These are phyloP conservation scores for Paralagenidium karlingii DNA, from an alignment of 352 stramenopile species.

Conservation along the genomic window DNA sequence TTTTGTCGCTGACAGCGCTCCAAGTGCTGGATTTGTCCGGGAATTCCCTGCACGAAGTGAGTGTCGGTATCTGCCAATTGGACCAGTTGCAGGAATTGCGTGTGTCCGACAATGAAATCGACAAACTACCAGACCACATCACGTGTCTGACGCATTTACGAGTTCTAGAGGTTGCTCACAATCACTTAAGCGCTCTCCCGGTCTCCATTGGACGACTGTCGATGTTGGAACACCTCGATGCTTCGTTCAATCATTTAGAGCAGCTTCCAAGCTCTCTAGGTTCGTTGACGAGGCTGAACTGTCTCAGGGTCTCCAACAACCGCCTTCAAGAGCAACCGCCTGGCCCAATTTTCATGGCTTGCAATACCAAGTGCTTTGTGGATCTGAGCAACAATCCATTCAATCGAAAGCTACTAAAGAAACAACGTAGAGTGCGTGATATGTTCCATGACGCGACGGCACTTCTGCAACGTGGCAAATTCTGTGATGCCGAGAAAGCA, in stretches of 20 bases:
- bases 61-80: constrained; percentile 25
- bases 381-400: constrained; percentile 66
- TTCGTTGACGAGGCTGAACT: constrained; percentile 17
- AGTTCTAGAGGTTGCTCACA: constrained; percentile 22
- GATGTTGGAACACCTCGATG: constrained; percentile 18
- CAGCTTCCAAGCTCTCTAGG: constrained; percentile 35
- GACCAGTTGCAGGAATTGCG: constrained; percentile 16
- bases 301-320: constrained; percentile 36
- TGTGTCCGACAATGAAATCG: constrained; percentile 29
- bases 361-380: constrained; percentile 18
- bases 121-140: constrained; percentile 22
- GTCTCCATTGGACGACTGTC: constrained; percentile 23
- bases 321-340: constrained; percentile 15
- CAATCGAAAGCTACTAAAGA: constrained; percentile 1
- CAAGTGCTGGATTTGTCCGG: constrained; percentile 28
- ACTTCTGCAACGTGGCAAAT: neutral
- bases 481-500: no score
- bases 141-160: constrained; percentile 20
- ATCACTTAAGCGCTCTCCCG: constrained; percentile 23
- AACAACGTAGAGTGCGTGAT: neutral
- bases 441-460: neutral
- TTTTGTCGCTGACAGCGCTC: no score
- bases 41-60: constrained; percentile 26
- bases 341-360: no score
- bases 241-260: constrained; percentile 28